Base-by-base conservation (phyloP, 495 filamentous ascomycete genomes). In the Lentithecium fluviatile region DNA sequence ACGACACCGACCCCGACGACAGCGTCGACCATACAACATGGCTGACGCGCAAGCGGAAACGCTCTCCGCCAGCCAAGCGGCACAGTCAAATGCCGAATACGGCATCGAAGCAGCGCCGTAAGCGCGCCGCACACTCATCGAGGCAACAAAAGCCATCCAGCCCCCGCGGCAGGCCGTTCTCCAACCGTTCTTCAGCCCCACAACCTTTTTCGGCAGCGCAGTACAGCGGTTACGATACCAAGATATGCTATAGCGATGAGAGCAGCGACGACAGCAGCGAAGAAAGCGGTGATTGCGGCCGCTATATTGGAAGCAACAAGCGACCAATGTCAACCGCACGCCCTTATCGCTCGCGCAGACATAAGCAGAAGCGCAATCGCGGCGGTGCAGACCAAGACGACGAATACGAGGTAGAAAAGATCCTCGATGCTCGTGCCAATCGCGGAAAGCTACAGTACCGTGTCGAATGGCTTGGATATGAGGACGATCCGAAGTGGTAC, bases 391-490 rank as follows among this genome's bases (percentile, higher is more conserved):
- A 26, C 47, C 5, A 32, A 50, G 47, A 50, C 20, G 21, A 24
- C 47, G 47, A 50, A 50, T 50, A 50, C 24, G 4, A 50, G 26
- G 55, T 58, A 51, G 45, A 50, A 19, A 17, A 58, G 32, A 49
- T 58, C 13, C 46, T 58, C 25, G 25, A 48, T 26, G 29, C 45
- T 24, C 25, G 55, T 43, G 45, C 48, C 54, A 32, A 46, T 58
- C 26, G 43, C 45, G 38, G 54, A 46, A 58, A 49, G 54, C 32
- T 58, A 37, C 43, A 58, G 43, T 58, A 58, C 43, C 29, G 34
- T 49, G 55, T 50, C 17, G 49, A 51, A 48, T 58, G 17, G 55
- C 43, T 49, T 49, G 32, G 55, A 37, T 50, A 58, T 58, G n/a
- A 58, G 25, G 32, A 20, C 19, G 45, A 58, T 43, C 45, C 26